phyloP scores from a whole-genome alignment of 257 asterid species.

The Solanum tarijense region DNA sequence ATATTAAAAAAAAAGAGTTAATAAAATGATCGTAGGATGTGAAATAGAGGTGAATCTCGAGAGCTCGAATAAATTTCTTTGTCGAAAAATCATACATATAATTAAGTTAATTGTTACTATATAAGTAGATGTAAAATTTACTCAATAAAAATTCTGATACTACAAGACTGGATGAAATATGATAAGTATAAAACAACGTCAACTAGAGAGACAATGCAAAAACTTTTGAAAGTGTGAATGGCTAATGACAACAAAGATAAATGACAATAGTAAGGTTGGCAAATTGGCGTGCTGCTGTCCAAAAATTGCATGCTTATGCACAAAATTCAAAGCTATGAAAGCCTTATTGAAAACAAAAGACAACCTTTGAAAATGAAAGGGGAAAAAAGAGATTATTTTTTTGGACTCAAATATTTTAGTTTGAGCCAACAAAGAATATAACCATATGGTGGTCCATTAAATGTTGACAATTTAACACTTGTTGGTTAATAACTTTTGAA shows the following conservation, averaged over 20 bases:
- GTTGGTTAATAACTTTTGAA: neutral
- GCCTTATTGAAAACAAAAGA: neutral
- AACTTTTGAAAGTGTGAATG: neutral
- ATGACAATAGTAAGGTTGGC: neutral
- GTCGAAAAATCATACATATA: neutral
- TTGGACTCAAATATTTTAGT: neutral
- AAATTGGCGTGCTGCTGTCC: neutral
- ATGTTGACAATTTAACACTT: neutral
- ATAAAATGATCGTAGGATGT: neutral
- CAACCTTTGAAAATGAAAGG: neutral
- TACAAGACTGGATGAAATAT: fast-evolving
- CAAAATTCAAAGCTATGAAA: neutral
- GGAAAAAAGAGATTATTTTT: neutral
- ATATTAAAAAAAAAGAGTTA: neutral
- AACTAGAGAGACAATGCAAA: neutral
- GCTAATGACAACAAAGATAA: neutral
- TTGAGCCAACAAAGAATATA: neutral
- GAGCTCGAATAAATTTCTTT: neutral
- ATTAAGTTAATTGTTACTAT: neutral
- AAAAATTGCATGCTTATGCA: neutral
- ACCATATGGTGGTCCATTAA: neutral
- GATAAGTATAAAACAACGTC: neutral
- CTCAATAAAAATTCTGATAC: neutral
- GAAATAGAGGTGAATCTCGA: neutral
- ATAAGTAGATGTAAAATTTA: neutral